Base-by-base conservation (phyloP, 2,329 filamentous ascomycete species). In the Cladobotryum protrusum region DNA sequence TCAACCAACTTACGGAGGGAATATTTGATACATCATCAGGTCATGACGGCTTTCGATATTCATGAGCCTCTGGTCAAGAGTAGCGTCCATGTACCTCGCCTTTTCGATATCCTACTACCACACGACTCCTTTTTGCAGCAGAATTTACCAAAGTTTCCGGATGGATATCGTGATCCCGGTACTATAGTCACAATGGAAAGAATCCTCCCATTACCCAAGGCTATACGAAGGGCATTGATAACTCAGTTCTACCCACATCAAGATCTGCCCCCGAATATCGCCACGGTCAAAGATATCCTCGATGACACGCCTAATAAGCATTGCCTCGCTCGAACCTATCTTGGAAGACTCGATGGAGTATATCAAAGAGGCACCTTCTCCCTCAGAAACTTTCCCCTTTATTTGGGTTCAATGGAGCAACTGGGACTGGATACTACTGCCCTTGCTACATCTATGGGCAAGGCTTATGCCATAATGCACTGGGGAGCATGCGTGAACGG, bases 381-480 rank as follows among this genome's bases (percentile, higher is more conserved):
- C 15, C 48, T 44, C 14, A 29, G 42, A 24, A 56, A 54, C 36
- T 54, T 55, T n/a, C 50, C 52, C 4, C 39, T 57, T 2, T 48
- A 35, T 24, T n/a, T 55, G 7, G 20, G 39, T 5, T 14, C 45
- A 4, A 56, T 59, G 54, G 18, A 52, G 32, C 15, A 19, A 2
- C 41, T 55, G 4, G 40, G 29, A 3, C 19, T 58, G 33, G 50
- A 57, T 29, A 40, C 57, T 3, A 18, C 43, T 7, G 32, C 32
- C n/a, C 34, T 60, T 5, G 56, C 58, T 3, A 19, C 29, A 19
- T 32, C 50, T 2, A 56, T 59, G 54, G 59, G 57, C 4, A 44
- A 52, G 33, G 57, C 58, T 3, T 60, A 54, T 43, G 51, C 56
- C 3, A 50, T 59, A 11, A 56, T 60, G 53, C 58, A 59, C 43